Conservation (phyloP, 345 rosid genomes). For the Odontarrhena argentea region DNA sequence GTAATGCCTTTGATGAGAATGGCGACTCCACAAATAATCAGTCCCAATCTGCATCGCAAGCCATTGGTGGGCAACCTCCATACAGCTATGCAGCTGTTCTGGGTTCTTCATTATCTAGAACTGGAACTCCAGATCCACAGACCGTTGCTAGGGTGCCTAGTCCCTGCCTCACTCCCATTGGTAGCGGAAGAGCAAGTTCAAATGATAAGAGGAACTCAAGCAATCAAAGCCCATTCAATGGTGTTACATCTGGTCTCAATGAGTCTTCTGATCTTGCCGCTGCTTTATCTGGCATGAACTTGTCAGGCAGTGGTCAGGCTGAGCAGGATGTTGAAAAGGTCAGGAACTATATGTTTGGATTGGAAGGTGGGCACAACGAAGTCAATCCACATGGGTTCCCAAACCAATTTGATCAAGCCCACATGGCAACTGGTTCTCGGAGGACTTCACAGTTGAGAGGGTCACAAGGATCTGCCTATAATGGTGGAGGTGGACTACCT, state of each 20-base stretch:
- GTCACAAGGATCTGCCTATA: conserved; percentile 60
- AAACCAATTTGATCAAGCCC: conserved; percentile 47
- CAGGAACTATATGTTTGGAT: conserved; percentile 55
- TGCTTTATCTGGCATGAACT: conserved; percentile 70
- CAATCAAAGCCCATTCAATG: conserved; percentile 57
- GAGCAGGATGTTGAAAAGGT: conserved; percentile 53
- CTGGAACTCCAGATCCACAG: conserved; percentile 89
- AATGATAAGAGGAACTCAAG: conserved; percentile 62
- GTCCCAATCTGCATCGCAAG: conserved; percentile 54
- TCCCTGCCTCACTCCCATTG: conserved; percentile 85
- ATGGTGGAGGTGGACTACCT: conserved; percentile 52
- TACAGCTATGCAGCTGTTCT: conserved; percentile 79
- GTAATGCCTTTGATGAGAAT: conserved; percentile 72
- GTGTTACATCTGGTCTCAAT: conserved; percentile 50
- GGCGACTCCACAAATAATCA: conserved; percentile 51
- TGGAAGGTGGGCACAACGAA: conserved; percentile 51
- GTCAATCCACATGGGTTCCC: conserved; percentile 47
- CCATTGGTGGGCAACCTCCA: conserved; percentile 55
- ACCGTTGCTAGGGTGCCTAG: conserved; percentile 79
- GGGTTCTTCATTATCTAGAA: conserved; percentile 78
- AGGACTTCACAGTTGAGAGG: conserved; percentile 60
- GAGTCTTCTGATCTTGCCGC: conserved; percentile 65
- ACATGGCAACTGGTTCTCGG: conserved; percentile 43
- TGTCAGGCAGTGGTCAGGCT: conserved; percentile 50
- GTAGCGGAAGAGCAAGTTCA: conserved; percentile 61